Evolutionary conservation across 345 rosid species (phyloP).

Genomic region (Hirschfeldia incana): DNA sequence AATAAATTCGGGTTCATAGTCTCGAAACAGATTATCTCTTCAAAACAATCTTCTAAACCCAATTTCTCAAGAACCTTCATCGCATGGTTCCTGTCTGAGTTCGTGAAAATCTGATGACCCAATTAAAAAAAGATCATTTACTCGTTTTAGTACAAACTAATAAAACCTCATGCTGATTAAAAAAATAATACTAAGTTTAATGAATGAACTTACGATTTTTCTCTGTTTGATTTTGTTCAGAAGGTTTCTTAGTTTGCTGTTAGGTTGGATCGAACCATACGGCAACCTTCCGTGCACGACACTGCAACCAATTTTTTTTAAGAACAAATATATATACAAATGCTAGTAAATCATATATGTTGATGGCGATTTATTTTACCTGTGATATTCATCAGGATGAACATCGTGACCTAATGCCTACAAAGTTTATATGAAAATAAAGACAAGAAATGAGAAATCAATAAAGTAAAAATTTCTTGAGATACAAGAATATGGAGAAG

Average conservation of each 20-base stretch:
- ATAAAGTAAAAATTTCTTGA: background rate
- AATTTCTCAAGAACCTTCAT: conserved; percentile 51
- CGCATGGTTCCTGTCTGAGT: conserved; percentile 87
- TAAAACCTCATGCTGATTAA: background rate
- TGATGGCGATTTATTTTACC: conserved; percentile 37
- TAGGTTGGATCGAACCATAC: conserved; percentile 70
- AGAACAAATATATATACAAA: background rate
- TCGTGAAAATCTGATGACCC: conserved; percentile 69
- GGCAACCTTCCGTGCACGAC: conserved; percentile 97
- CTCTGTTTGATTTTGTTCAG: conserved; percentile 62
- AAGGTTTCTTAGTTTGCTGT: conserved; percentile 60
- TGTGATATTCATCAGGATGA: conserved; percentile 85
- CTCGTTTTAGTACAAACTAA: background rate
- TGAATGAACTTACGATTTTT: conserved; percentile 56
- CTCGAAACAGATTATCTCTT: conserved; percentile 81
- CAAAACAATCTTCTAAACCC: conserved; percentile 77
- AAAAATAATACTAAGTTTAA: background rate
- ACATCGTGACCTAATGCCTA: conserved; percentile 78
- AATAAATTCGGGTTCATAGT: conserved; percentile 83
- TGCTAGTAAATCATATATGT: background rate
- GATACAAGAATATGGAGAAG: background rate
- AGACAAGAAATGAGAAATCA: background rate
- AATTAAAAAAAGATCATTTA: background rate
- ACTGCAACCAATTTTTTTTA: conserved; percentile 39
- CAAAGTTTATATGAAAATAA: conserved; percentile 6